phyloP scores from a whole-genome alignment of 1,139 yeast species.

The Blastobotrys niveus region DNA sequence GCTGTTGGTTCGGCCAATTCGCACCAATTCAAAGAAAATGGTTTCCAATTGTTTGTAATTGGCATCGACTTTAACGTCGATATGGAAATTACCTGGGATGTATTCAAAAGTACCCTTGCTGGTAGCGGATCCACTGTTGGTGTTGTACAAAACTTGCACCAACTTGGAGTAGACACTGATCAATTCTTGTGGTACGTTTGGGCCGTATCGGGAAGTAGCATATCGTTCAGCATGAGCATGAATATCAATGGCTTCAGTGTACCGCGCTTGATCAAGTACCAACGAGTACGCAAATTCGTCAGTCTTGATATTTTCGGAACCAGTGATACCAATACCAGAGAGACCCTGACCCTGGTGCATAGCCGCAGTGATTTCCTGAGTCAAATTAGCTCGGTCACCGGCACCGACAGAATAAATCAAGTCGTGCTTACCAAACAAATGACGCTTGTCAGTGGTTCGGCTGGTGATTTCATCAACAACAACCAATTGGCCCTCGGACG shows the following conservation, averaged over 20 bases:
- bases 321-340: not conserved
- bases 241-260: conserved; percentile 10
- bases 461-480: conserved; percentile 16
- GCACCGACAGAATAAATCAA: too few species aligned
- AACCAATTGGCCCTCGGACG: conserved; percentile 11
- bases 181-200: conserved; percentile 9
- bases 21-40: conserved; percentile 12
- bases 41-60: conserved; percentile 1
- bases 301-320: not conserved
- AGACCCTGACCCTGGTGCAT: too few species aligned
- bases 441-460: too few species aligned
- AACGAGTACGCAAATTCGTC: conserved; percentile 16
- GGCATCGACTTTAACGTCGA: not conserved
- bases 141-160: conserved; percentile 14
- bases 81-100: not conserved
- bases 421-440: too few species aligned
- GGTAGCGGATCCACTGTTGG: conserved; percentile 10
- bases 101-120: too few species aligned
- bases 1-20: conserved; percentile 3
- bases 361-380: too few species aligned
- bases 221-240: conserved; percentile 8
- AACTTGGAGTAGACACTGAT: conserved; percentile 12
- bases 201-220: conserved; percentile 11
- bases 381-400: too few species aligned
- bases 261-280: conserved; percentile 17